Evolutionary conservation across 371 early-diverging fungal species (phyloP), one percentile per base, ranked within the genome.

Genomic region (Haplosporangium sp.): DNA sequence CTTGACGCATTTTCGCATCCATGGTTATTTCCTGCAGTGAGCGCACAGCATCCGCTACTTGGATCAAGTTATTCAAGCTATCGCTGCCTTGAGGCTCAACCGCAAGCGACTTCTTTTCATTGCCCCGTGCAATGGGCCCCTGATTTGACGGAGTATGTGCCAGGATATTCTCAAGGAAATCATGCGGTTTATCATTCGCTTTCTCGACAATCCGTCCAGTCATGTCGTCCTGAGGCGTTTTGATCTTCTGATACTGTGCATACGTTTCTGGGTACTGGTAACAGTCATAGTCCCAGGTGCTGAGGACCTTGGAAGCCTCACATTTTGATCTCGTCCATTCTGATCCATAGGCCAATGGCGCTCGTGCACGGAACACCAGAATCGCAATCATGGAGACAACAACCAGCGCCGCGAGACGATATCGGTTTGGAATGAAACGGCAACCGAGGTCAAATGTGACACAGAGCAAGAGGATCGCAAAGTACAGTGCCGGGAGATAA

Each of bases 401-500:
- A 7, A 84, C 41, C 53, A 90, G 84, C 1, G 85, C 83, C 13
- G 86, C 77, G 6, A 89, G 77, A 37, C 93, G 84, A n/a, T 74
- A 70, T 38, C 81, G 82, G 64, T 82, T 81, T 13, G 82, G 80
- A n/a, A 94, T 66, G 21, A 90, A 86, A 36, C 87, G 84, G 3
- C 93, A 86, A 18, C 91, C 76, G 57, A 94, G 84, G 71, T 98
- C 98, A 38, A 94, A 64, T 0, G 89, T 83, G 1, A 89, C 86
- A 56, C 92, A 87, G 42, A 92, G 81, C 2, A 91, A 83, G 59
- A 96, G 84, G 59, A 97, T 89, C 23, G 92, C 85, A 75, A 95
- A 90, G 69, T 95, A 95, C 12, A 97, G 87, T 0, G 96, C 92
- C 8, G 99, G 98, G 37, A 99, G 87, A 75, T 99, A 99, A 83